Base-by-base conservation (phyloP, 2,329 filamentous ascomycete species). In the Blumeriella jaapii region DNA sequence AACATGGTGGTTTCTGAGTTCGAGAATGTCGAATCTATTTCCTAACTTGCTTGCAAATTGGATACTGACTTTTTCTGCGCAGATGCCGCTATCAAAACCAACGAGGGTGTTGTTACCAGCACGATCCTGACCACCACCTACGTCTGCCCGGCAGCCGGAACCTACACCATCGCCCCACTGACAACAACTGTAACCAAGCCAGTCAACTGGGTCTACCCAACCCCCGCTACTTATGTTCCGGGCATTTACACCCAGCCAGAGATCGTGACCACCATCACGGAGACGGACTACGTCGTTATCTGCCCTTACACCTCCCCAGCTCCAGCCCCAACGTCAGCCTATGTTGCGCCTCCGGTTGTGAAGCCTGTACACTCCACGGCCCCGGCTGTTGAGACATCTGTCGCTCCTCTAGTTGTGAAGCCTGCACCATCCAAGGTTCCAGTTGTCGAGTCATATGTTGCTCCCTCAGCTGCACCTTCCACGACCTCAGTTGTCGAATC, bases 201-300 rank as follows among this genome's bases (percentile, higher is more conserved):
- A 40, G 68, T 66, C 32, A 63, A 68, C 46, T 62, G 78, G 38
- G 69, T 75, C 52, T 77, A 78, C 61, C 80, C 81, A 33, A 69
- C 69, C 40, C 69, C 79, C 35, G 72, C 72, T 46, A 71, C 64
- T 51, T 75, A 75, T 60, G 61, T 61, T 41, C 76, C 81, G 33
- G 82, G 80, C 47, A 82, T 74, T 53, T 87, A 86, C 71, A 79
- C 74, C 46, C 72, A 74, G 52, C 69, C 77, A 32, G 71, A 73
- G 56, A 64, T 72, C 51, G 68, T 72, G 34, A 71, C 81, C 46
- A 85, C 79, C 45, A 64, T 82, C 51, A 79, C 74, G 47, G 68
- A 74, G 62, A 82, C 76, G 46, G 67, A 69, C 59, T 72, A 68
- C 50, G 74, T 82, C 51, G 68, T 80, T 50, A 69, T 74, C 65